phyloP scores from a whole-genome alignment of 2,329 filamentous ascomycete species.

The Epichloe uncinata region DNA sequence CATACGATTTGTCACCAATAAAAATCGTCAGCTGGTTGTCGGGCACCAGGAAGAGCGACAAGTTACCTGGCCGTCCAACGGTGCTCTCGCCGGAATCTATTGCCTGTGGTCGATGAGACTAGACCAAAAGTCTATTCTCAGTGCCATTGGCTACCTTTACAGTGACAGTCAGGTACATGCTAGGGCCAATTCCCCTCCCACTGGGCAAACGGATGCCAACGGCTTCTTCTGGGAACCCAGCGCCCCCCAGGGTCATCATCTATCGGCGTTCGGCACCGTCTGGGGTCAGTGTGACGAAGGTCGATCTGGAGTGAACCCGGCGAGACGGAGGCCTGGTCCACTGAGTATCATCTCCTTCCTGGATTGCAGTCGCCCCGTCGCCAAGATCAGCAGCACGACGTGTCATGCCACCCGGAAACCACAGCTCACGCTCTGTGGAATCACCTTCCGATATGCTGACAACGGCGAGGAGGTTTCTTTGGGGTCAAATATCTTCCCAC shows the following conservation, averaged over 20 bases:
- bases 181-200: neutral
- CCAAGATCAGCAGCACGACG: neutral
- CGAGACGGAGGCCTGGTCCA: neutral
- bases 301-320: neutral
- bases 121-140: neutral
- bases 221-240: neutral
- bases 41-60: neutral
- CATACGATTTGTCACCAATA: neutral
- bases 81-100: neutral
- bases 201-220: neutral
- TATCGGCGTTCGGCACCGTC: neutral
- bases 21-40: slow-evolving; percentile 17
- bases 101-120: neutral
- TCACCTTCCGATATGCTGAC: neutral
- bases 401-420: neutral
- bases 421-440: neutral
- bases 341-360: neutral
- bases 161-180: neutral
- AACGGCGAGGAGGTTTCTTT: neutral
- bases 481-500: neutral
- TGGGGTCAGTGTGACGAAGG: neutral
- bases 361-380: neutral
- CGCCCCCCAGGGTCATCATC: neutral
- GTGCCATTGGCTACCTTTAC: neutral
- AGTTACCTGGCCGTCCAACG: neutral